A percentile compares a stretch with the other conserved stretches of the same genome.
These are phyloP conservation scores for Thermothelomyces thermophilus DNA, from an alignment of 2,329 filamentous ascomycete genomes.

Conservation along the genomic window DNA sequence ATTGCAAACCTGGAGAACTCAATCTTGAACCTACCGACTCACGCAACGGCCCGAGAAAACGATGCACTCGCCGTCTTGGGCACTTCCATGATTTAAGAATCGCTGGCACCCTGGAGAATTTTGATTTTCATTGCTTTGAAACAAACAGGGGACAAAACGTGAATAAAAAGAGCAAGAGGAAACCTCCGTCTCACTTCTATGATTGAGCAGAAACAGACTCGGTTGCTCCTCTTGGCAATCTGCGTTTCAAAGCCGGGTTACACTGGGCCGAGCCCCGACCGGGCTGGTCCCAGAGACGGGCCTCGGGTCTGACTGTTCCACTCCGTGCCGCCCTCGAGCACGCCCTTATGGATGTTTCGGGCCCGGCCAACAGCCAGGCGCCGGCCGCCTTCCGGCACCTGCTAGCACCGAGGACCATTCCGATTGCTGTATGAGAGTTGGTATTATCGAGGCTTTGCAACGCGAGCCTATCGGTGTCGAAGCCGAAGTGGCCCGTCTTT, in stretches of 20 bases:
- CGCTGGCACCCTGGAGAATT: no score
- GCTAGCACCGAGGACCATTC: neutral
- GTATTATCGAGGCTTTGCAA: neutral
- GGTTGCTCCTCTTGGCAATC: neutral
- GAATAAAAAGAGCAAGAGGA: no score
- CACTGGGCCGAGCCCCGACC: conserved; percentile 7
- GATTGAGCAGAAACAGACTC: neutral
- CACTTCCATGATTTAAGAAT: no score
- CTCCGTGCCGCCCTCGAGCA: conserved; percentile 15
- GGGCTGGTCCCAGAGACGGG: conserved; percentile 7
- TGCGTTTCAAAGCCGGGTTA: conserved; percentile 14
- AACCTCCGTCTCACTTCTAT: neutral
- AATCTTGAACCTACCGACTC: no score
- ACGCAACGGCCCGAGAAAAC: no score
- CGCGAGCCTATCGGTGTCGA: neutral
- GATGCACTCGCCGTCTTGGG: no score
- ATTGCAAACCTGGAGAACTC: no score
- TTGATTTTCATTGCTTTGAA: no score
- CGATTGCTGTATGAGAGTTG: neutral
- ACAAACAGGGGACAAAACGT: no score
- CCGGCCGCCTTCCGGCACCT: conserved; percentile 2
- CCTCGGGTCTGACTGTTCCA: conserved; percentile 2
- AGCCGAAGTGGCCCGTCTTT: conserved; percentile 1
- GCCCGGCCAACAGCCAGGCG: conserved; percentile 11
- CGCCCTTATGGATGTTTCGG: conserved; percentile 11